Evolutionary conservation across 148 eudicot genomes (phyloP).

Genomic region (Rhododendron simsii): DNA sequence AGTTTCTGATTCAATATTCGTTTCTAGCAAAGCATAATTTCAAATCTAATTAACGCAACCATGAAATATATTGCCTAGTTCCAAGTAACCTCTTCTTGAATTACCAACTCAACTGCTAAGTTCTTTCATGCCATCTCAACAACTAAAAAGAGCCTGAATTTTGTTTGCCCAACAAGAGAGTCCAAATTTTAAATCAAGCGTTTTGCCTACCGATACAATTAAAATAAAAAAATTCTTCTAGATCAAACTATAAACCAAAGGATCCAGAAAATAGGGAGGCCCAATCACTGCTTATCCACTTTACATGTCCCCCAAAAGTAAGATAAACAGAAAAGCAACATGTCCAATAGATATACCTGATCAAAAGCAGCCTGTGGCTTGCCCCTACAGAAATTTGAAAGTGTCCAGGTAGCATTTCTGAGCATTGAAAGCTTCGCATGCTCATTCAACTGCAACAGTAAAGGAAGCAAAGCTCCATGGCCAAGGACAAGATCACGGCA

Average conservation of each 20-base stretch:
- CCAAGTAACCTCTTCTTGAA: neutral
- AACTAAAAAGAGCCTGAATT: neutral
- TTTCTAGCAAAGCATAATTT: neutral
- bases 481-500: constrained; percentile 55
- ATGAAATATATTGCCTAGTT: neutral
- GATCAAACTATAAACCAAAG: neutral
- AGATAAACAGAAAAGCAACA: neutral
- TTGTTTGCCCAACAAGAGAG: neutral
- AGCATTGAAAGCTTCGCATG: constrained; percentile 47
- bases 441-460: constrained; percentile 45
- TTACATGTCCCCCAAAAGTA: neutral
- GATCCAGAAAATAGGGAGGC: neutral
- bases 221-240: neutral
- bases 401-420: constrained; percentile 58
- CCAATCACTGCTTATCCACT: neutral
- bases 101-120: neutral
- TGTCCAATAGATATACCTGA: constrained; percentile 22
- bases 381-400: constrained; percentile 50
- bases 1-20: neutral
- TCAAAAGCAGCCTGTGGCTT: constrained; percentile 51
- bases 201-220: neutral
- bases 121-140: neutral
- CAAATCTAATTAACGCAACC: neutral
- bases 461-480: constrained; percentile 39
- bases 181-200: neutral